phyloP scores from a whole-genome alignment of 2,329 filamentous ascomycete genomes.

The Pestalotiopsis sp. region DNA sequence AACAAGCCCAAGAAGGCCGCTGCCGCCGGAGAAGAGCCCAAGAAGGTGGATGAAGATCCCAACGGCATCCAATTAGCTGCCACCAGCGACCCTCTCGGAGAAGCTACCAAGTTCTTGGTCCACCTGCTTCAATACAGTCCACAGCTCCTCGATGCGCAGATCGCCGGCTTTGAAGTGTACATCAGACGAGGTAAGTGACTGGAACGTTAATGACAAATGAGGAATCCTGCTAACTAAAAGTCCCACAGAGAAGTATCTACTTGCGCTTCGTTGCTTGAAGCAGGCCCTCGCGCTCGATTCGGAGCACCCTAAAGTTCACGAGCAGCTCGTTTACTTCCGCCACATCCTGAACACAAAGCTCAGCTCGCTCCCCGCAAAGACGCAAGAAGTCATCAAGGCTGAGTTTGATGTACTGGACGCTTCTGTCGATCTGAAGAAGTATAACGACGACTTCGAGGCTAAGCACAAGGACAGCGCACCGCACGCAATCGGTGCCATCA shows the following conservation, averaged over 20 bases:
- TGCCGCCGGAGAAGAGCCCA: constrained; percentile 53
- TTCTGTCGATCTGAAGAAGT: constrained; percentile 59
- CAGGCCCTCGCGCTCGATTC: constrained; percentile 71
- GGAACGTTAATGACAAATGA: constrained; percentile 9
- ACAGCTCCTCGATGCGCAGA: constrained; percentile 78
- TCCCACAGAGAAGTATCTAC: constrained; percentile 75
- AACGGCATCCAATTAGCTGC: constrained; percentile 77
- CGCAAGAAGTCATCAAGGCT: constrained; percentile 68
- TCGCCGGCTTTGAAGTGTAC: constrained; percentile 87
- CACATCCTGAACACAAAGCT: constrained; percentile 58
- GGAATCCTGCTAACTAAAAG: constrained; percentile 25
- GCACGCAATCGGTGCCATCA: constrained; percentile 66
- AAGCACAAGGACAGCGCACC: constrained; percentile 63
- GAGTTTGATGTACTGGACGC: constrained; percentile 65
- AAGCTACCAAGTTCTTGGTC: constrained; percentile 82
- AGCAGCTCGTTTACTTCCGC: constrained; percentile 72
- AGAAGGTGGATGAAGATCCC: constrained; percentile 91
- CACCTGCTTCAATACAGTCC: constrained; percentile 83
- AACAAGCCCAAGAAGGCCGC: constrained; percentile 71
- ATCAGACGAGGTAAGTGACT: constrained; percentile 71
- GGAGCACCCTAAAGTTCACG: constrained; percentile 71
- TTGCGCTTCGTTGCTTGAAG: constrained; percentile 84
- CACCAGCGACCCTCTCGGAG: constrained; percentile 80
- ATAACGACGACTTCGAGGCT: constrained; percentile 67
- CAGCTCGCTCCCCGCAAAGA: constrained; percentile 64